phyloP scores from a whole-genome alignment of 2,329 filamentous ascomycete genomes.

The Graphium sp. region DNA sequence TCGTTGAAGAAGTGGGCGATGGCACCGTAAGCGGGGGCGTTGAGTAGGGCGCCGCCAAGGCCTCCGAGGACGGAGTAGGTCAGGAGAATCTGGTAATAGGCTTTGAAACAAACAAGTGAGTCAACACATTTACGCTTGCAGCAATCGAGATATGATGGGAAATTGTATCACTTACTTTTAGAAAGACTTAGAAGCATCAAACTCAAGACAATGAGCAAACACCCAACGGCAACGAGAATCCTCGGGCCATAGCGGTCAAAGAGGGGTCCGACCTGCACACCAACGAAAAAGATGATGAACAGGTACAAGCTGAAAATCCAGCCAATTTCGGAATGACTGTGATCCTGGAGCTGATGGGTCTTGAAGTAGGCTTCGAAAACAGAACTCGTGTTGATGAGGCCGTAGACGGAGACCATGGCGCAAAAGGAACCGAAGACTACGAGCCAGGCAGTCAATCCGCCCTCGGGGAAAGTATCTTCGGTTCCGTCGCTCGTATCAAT shows the following conservation, averaged over 20 bases:
- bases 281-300: constrained; percentile 68
- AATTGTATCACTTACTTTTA: constrained; percentile 20
- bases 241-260: constrained; percentile 64
- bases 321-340: constrained; percentile 52
- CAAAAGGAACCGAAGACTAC: constrained; percentile 66
- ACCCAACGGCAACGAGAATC: constrained; percentile 47
- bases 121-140: not conserved
- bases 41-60: constrained; percentile 56
- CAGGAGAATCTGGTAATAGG: constrained; percentile 70
- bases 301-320: constrained; percentile 78
- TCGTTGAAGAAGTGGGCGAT: constrained; percentile 65
- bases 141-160: not conserved
- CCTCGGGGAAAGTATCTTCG: constrained; percentile 36
- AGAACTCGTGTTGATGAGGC: constrained; percentile 59
- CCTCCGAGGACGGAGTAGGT: constrained; percentile 60
- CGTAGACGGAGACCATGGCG: constrained; percentile 52
- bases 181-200: constrained; percentile 55
- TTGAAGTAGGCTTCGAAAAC: constrained; percentile 65
- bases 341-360: constrained; percentile 51
- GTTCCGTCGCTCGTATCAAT: constrained; percentile 4
- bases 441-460: constrained; percentile 54
- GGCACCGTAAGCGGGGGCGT: constrained; percentile 58
- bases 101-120: constrained; percentile 10
- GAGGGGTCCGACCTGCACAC: constrained; percentile 65
- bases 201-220: constrained; percentile 40